A percentile compares a stretch with the other conserved stretches of the same genome.
phyloP scores from a whole-genome alignment of 306 rosid genomes.

The Trifolium repens region DNA sequence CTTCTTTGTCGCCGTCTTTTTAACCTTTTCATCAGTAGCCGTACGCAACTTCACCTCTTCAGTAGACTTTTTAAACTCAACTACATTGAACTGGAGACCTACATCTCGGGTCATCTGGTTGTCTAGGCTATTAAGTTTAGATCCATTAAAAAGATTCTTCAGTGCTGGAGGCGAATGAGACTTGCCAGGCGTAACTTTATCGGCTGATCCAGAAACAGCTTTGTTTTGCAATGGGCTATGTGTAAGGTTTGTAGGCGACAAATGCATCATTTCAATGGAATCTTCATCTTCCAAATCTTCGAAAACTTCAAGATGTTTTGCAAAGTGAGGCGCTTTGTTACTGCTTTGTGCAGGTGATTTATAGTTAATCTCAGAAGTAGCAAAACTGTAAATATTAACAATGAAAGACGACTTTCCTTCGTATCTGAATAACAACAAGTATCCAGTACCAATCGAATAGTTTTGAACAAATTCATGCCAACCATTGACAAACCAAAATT shows the following conservation, averaged over 20 bases:
- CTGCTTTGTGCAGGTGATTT: constrained; percentile 51
- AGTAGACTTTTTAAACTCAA: constrained; percentile 70
- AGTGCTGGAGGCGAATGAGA: constrained; percentile 60
- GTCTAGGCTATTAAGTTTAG: constrained; percentile 61
- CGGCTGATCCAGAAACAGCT: constrained; percentile 52
- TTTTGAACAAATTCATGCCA: constrained; percentile 83
- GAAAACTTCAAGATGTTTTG: constrained; percentile 55
- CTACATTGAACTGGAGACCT: constrained; percentile 73
- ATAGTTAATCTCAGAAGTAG: constrained; percentile 78
- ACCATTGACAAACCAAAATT: constrained; percentile 73
- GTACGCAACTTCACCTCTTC: constrained; percentile 63
- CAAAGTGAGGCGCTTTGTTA: constrained; percentile 54
- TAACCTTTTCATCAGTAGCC: constrained; percentile 56
- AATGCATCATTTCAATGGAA: constrained; percentile 54
- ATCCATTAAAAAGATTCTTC: constrained; percentile 80
- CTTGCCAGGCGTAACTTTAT: constrained; percentile 51
- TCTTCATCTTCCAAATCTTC: constrained; percentile 92
- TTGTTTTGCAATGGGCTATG: constrained; percentile 55
- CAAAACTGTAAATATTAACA: constrained; percentile 71
- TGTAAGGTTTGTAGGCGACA: constrained; percentile 42
- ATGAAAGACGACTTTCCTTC: constrained; percentile 78
- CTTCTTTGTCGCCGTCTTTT: constrained; percentile 68
- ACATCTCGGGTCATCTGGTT: constrained; percentile 57
- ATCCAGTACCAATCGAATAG: constrained; percentile 71
- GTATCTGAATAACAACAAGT: constrained; percentile 77